phyloP scores from a whole-genome alignment of 768 basidiomycete genomes.

The Tricholoma sp. region DNA sequence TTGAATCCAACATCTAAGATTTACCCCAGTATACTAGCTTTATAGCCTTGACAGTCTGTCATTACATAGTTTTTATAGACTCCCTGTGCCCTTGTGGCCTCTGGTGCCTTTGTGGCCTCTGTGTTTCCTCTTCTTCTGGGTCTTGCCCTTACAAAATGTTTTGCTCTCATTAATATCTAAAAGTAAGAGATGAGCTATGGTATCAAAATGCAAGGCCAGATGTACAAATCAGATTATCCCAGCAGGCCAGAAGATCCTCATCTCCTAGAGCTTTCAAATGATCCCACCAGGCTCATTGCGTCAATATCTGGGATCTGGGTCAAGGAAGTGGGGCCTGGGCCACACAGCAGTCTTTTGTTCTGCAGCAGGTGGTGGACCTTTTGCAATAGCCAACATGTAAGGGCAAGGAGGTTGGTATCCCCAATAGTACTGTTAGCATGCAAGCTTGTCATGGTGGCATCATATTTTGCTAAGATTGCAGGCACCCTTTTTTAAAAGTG shows the following conservation, averaged over 20 bases:
- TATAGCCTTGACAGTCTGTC: too few relatives aligned
- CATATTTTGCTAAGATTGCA: background rate
- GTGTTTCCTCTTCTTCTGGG: too few relatives aligned
- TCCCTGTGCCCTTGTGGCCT: too few relatives aligned
- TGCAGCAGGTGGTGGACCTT: background rate
- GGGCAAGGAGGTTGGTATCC: background rate
- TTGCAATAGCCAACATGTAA: background rate
- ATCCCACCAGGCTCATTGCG: background rate
- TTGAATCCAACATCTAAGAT: too few relatives aligned
- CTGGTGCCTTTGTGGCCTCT: too few relatives aligned
- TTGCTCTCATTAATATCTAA: background rate
- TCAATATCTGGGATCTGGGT: background rate
- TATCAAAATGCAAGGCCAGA: background rate
- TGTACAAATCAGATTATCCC: background rate
- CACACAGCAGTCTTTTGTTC: background rate
- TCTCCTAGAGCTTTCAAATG: background rate
- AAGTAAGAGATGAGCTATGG: background rate
- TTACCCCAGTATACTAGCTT: too few relatives aligned
- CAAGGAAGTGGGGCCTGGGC: background rate
- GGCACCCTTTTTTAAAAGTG: background rate
- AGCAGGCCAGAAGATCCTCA: background rate
- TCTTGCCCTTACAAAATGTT: too few relatives aligned
- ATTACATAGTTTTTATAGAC: too few relatives aligned
- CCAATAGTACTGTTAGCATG: background rate
- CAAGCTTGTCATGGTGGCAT: background rate